Evolutionary conservation across 108 stramenopile species (phyloP).

Genomic region (Nitzschia inconspicua): DNA sequence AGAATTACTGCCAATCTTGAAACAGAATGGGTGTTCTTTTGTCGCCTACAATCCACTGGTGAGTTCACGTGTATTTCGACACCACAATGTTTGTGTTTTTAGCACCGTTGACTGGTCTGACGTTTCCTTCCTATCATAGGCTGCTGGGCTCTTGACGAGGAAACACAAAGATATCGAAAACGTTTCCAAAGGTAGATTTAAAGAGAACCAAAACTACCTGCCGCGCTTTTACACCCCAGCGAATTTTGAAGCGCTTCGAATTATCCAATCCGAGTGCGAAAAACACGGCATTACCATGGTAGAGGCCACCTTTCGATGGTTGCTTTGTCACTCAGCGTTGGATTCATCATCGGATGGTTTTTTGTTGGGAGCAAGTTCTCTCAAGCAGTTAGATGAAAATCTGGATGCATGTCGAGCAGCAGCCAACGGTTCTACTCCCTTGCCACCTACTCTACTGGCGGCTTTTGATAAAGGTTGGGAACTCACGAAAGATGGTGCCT

Average conservation of each 20-base stretch:
- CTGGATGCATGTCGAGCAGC: conserved; percentile 56
- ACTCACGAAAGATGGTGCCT: conserved; percentile 58
- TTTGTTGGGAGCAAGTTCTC: conserved; percentile 77
- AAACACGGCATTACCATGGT: conserved; percentile 61
- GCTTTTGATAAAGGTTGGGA: conserved; percentile 79
- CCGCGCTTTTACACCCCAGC: conserved; percentile 77
- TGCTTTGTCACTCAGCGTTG: conserved; percentile 82
- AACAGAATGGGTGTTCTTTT: conserved; percentile 69
- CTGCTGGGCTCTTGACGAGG: conserved; percentile 84
- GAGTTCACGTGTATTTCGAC: neutral
- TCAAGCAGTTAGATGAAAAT: conserved; percentile 76
- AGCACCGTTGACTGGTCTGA: neutral
- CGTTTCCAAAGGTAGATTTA: conserved; percentile 76
- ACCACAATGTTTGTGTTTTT: neutral
- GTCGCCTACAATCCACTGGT: conserved; percentile 93
- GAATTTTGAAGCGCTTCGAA: conserved; percentile 75
- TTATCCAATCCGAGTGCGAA: conserved; percentile 66
- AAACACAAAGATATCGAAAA: conserved; percentile 43
- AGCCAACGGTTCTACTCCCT: neutral
- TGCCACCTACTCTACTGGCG: conserved; percentile 30
- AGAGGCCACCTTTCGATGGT: conserved; percentile 86
- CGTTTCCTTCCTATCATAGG: conserved; percentile 17
- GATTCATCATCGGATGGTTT: conserved; percentile 56
- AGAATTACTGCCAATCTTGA: conserved; percentile 81
- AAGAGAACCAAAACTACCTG: conserved; percentile 80